A percentile compares a stretch with the other conserved stretches of the same genome.
Evolutionary conservation across 1,139 yeast species (phyloP).

Genomic region (Blastobotrys serpentis): DNA sequence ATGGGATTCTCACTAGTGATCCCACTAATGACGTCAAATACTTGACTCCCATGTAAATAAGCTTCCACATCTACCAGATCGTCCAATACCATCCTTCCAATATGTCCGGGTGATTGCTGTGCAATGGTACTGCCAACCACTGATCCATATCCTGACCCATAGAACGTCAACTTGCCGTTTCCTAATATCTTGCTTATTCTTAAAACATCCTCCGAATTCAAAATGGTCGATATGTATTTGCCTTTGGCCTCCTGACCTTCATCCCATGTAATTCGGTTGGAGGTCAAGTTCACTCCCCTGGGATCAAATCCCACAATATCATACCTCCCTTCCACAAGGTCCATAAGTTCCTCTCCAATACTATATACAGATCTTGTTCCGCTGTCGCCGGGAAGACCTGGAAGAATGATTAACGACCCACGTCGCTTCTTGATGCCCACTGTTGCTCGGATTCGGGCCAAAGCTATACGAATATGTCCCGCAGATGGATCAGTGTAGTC

Average conservation of each 20-base stretch:
- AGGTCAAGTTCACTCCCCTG: conserved; percentile 19
- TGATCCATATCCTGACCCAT: conserved; percentile 24
- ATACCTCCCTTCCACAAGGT: conserved; percentile 19
- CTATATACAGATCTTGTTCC: conserved; percentile 19
- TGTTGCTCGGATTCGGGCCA: conserved; percentile 18
- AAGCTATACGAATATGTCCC: conserved; percentile 19
- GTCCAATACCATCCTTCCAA: conserved; percentile 24
- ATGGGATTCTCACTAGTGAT: no score
- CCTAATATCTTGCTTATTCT: conserved; percentile 22
- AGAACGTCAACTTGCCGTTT: conserved; percentile 22
- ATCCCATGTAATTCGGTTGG: conserved; percentile 17
- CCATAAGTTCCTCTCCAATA: conserved; percentile 14
- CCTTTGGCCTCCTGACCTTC: conserved; percentile 15
- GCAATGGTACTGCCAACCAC: conserved; percentile 25
- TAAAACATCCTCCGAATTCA: conserved; percentile 24
- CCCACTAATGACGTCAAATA: not conserved
- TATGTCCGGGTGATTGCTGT: conserved; percentile 21
- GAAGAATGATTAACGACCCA: conserved; percentile 21
- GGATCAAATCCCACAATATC: conserved; percentile 25
- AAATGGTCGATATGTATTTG: conserved; percentile 20
- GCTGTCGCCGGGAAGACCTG: conserved; percentile 25
- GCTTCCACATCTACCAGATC: conserved; percentile 23
- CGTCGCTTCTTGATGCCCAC: conserved; percentile 13
- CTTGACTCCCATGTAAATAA: conserved; percentile 14
- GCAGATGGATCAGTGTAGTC: conserved; percentile 19